Conservation (phyloP, 352 stramenopile genomes). For the Sclerospora graminicola region DNA sequence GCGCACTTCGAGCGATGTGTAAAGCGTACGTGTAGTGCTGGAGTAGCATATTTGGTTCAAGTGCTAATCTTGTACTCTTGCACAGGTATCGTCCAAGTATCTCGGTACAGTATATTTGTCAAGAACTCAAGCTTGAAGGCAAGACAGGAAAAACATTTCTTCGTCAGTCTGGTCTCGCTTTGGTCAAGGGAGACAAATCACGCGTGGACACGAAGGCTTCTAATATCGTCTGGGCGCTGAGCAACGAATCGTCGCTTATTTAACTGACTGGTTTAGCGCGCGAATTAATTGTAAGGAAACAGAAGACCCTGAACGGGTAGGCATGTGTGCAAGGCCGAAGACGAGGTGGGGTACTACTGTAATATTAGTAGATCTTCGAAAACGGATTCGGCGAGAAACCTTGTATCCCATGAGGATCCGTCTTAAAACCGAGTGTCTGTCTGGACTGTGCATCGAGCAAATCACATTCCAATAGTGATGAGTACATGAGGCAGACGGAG, state of each 20-base stretch:
- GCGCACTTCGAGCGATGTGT: slow-evolving; percentile 76
- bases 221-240: slow-evolving; percentile 76
- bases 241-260: slow-evolving; percentile 76
- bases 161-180: slow-evolving; percentile 54
- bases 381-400: slow-evolving; percentile 2
- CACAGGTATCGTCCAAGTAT: slow-evolving; percentile 67
- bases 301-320: neutral
- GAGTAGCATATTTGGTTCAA: too few species aligned
- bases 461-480: too few species aligned
- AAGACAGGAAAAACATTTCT: slow-evolving; percentile 69
- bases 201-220: slow-evolving; percentile 75
- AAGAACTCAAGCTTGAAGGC: slow-evolving; percentile 65
- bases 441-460: too few species aligned
- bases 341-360: neutral
- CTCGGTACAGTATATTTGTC: slow-evolving; percentile 55
- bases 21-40: slow-evolving; percentile 87
- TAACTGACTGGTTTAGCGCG: slow-evolving; percentile 21
- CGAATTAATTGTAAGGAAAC: neutral
- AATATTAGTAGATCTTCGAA: slow-evolving; percentile 9
- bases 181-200: slow-evolving; percentile 48
- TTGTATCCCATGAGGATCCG: too few species aligned
- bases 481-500: too few species aligned
- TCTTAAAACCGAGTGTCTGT: too few species aligned
- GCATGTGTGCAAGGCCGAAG: neutral
- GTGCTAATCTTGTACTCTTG: slow-evolving; percentile 5